phyloP scores from a whole-genome alignment of 495 filamentous ascomycete species.

The Mytilinidion resinicola region DNA sequence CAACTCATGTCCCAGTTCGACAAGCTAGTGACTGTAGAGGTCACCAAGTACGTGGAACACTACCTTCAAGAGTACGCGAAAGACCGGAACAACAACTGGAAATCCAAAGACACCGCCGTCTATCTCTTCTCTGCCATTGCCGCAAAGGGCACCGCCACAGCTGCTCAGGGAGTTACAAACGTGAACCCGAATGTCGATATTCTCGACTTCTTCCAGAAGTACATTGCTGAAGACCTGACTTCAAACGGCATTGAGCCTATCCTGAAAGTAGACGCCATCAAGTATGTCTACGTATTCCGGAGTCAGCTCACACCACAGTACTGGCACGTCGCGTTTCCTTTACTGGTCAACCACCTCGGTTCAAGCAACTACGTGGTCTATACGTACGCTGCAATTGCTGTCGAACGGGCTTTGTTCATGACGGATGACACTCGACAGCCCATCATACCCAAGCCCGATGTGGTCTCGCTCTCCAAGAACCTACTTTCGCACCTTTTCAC shows the following conservation, averaged over 20 bases:
- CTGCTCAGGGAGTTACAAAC: slow-evolving; percentile 79
- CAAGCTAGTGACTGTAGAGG: slow-evolving; percentile 69
- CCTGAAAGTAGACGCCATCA: slow-evolving; percentile 94
- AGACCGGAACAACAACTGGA: slow-evolving; percentile 70
- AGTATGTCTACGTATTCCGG: slow-evolving; percentile 92
- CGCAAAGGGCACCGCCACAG: slow-evolving; percentile 78
- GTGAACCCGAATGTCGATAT: slow-evolving; percentile 73
- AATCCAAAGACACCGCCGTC: slow-evolving; percentile 91
- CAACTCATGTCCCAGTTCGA: slow-evolving; percentile 86
- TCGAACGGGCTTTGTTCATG: slow-evolving; percentile 82
- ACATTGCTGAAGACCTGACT: slow-evolving; percentile 79
- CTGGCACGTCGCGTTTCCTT: slow-evolving; percentile 80
- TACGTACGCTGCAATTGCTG: slow-evolving; percentile 90
- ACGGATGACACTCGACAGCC: slow-evolving; percentile 65
- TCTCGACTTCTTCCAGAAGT: slow-evolving; percentile 83
- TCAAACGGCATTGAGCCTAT: slow-evolving; percentile 67
- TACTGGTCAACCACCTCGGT: slow-evolving; percentile 81
- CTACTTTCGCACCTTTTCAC: slow-evolving; percentile 88
- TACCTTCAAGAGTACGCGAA: slow-evolving; percentile 63
- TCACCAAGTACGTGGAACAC: slow-evolving; percentile 73
- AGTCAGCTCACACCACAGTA: slow-evolving; percentile 79
- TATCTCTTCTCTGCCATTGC: slow-evolving; percentile 93
- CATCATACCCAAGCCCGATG: slow-evolving; percentile 63
- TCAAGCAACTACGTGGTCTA: slow-evolving; percentile 91
- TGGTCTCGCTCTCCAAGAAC: slow-evolving; percentile 74